Base-by-base conservation (phyloP, 2,329 filamentous ascomycete species). In the Mycocentrospora acerina region DNA sequence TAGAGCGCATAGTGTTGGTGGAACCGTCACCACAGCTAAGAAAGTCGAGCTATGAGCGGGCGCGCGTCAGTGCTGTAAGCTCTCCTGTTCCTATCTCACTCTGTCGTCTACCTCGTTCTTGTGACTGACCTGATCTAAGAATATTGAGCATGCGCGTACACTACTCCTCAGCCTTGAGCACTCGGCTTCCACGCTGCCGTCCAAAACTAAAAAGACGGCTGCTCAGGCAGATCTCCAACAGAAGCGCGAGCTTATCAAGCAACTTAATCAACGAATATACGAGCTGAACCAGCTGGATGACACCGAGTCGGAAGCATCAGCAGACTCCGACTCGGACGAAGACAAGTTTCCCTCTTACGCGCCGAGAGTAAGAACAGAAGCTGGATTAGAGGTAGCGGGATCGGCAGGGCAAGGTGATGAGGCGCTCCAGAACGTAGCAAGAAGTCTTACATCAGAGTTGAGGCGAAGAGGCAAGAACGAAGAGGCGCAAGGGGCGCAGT, bases 151-250 rank as follows among this genome's bases (percentile, higher is more conserved):
- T 61, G 86, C 87, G 14, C 80, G 82, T 27, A 77, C 75, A 0
- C 75, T 87, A 19, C 79, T 90, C 39, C 77, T 84, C 14, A 82
- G 77, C 42, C 76, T 89, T 28, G 87, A 90, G 62, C 85, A 88
- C 54, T 80, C 86, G 52, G 76, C 81, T 5, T 67, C 79, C 11
- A 71, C 67, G n/a, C 37, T 61, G 18, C 46, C 60, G 12, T 59
- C 60, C n/a, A 64, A 64, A 40, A 57, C 61, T 2, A 79, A 78
- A 42, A 79, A 81, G 52, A 73, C 81, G 46, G 78, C 83, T 41
- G 62, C 77, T 13, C 84, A 88, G 63, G 67, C 71, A 15, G 82
- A 86, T 45, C 71, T 91, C 22, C 75, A 79, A 44, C 69, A 71
- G 29, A 86, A 88, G 56, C 77, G 83, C 40, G 81, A 86, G 24